Percentiles rank a stretch among this genome's conserved stretches.
Evolutionary conservation across 2,329 filamentous ascomycete genomes (phyloP).

Genomic region (Ilyonectria robusta): DNA sequence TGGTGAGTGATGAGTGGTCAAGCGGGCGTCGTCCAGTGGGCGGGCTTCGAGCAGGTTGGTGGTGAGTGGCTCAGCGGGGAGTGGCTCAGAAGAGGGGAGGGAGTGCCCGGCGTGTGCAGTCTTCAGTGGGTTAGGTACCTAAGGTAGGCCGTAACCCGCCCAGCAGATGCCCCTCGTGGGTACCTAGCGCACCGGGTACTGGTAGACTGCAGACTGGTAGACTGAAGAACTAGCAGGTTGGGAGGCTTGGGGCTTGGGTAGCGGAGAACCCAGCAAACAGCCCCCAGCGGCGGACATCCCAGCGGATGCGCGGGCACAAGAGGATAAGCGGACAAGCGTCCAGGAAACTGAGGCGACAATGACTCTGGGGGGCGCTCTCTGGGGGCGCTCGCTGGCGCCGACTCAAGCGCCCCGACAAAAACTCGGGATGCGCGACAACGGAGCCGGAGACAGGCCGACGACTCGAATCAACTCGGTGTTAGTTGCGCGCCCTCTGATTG

Average conservation of each 20-base stretch:
- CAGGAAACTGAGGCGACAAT: slow-evolving; percentile 11
- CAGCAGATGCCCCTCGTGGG: slow-evolving; percentile 27
- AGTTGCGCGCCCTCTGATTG: slow-evolving; percentile 40
- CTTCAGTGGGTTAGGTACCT: background rate
- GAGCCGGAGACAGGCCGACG: slow-evolving; percentile 25
- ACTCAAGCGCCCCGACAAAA: slow-evolving; percentile 47
- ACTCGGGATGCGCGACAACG: slow-evolving; percentile 44
- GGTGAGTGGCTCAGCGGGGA: slow-evolving; percentile 39
- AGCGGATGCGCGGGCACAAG: slow-evolving; percentile 7
- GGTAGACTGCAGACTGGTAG: slow-evolving; percentile 6
- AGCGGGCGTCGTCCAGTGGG: slow-evolving; percentile 37
- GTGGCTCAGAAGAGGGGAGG: slow-evolving; percentile 16
- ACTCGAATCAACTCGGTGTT: slow-evolving; percentile 40
- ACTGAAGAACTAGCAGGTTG: background rate
- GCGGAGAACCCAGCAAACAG: slow-evolving; percentile 3
- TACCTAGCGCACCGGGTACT: slow-evolving; percentile 26
- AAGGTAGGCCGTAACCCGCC: background rate
- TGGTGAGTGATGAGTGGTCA: slow-evolving; percentile 30
- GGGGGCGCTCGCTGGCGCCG: slow-evolving; percentile 27
- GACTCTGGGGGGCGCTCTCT: background rate
- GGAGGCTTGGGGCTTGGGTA: background rate
- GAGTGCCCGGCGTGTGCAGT: slow-evolving; percentile 5
- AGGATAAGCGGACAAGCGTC: slow-evolving; percentile 19
- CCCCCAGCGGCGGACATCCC: slow-evolving; percentile 3
- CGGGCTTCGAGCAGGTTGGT: slow-evolving; percentile 40